Percentiles rank a stretch among this genome's conserved stretches.
These are phyloP conservation scores for Hydnomerulius pinastri DNA, from an alignment of 768 basidiomycete genomes.

Conservation along the genomic window DNA sequence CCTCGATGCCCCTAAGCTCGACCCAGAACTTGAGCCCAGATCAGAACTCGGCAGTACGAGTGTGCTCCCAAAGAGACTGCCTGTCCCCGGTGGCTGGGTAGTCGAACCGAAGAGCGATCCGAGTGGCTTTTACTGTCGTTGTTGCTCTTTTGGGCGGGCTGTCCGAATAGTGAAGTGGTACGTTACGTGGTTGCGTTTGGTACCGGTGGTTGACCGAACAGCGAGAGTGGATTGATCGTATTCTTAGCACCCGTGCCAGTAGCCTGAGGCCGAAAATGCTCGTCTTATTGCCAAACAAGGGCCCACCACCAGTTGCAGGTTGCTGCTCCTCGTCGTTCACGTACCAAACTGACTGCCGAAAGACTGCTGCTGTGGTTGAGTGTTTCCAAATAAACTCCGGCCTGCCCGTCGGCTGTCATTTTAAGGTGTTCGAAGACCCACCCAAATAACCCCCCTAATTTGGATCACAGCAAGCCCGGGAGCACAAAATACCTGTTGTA, in stretches of 20 bases:
- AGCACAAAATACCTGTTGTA: no score
- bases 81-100: conserved; percentile 24
- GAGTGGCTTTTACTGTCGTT: conserved; percentile 19
- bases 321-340: no score
- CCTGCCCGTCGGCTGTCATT: conserved; percentile 7
- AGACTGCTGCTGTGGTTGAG: conserved; percentile 14
- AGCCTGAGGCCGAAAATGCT: conserved; percentile 31
- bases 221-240: conserved; percentile 23
- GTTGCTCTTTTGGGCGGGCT: conserved; percentile 22
- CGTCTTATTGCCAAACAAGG: conserved; percentile 39
- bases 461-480: no score
- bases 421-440: no score
- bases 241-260: conserved; percentile 17
- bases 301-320: conserved; percentile 20
- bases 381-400: conserved; percentile 9
- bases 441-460: no score
- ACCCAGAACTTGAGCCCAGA: conserved; percentile 23
- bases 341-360: conserved; percentile 23
- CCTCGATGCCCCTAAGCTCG: conserved; percentile 26
- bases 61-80: conserved; percentile 39
- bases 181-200: conserved; percentile 21
- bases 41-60: conserved; percentile 36
- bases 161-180: conserved; percentile 21
- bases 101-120: conserved; percentile 36
- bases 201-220: conserved; percentile 32